A percentile compares a stretch with the other conserved stretches of the same genome.
phyloP scores from a whole-genome alignment of 2,329 filamentous ascomycete genomes.

The Sphaerulina vaccinii region DNA sequence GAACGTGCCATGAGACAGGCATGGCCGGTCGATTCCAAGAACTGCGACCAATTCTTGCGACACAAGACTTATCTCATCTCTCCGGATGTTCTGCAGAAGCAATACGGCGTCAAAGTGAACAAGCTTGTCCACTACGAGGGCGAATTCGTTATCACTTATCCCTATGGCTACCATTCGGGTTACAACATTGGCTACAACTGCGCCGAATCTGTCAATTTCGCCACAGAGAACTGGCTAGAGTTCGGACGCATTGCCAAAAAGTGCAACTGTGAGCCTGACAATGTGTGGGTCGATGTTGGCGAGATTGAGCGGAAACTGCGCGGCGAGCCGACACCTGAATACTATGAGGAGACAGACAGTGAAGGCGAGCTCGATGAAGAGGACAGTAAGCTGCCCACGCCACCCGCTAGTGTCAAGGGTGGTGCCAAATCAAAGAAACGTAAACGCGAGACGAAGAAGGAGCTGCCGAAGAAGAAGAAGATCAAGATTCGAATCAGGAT shows the following conservation, averaged over 20 bases:
- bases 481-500: conserved; percentile 71
- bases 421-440: conserved; percentile 64
- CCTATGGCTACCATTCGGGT: conserved; percentile 96
- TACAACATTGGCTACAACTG: conserved; percentile 99
- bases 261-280: conserved; percentile 95
- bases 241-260: conserved; percentile 95
- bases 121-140: conserved; percentile 92
- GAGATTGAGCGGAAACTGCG: conserved; percentile 93
- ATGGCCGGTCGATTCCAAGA: conserved; percentile 93
- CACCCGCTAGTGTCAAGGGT: conserved; percentile 70
- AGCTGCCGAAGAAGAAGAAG: conserved; percentile 66
- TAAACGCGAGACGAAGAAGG: conserved; percentile 58
- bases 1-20: conserved; percentile 92
- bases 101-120: conserved; percentile 95
- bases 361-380: conserved; percentile 56
- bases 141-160: conserved; percentile 97
- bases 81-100: conserved; percentile 77
- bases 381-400: conserved; percentile 71
- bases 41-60: conserved; percentile 90
- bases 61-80: conserved; percentile 98
- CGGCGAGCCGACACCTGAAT: conserved; percentile 77
- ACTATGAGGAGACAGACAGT: conserved; percentile 75
- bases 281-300: conserved; percentile 95
- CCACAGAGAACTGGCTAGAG: conserved; percentile 89
- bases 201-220: conserved; percentile 97